Percentiles rank a stretch among this genome's conserved stretches.
phyloP scores from a whole-genome alignment of 805 yeast genomes.

The Kazachstania kunashirensis region DNA sequence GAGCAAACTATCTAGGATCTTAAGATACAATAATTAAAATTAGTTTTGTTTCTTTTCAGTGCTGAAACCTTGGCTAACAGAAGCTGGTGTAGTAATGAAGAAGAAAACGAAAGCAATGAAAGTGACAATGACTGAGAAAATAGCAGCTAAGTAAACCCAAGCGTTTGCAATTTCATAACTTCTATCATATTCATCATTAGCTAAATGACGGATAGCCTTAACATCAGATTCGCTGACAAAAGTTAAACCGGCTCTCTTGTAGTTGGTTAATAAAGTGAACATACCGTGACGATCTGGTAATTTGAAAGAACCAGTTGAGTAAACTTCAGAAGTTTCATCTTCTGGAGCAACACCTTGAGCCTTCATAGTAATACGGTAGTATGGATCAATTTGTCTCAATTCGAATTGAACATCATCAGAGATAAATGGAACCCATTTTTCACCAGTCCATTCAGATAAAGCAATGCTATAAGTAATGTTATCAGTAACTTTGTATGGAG shows the following conservation, averaged over 20 bases:
- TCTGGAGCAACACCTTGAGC: constrained; percentile 30
- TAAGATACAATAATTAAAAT: too few species aligned
- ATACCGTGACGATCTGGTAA: constrained; percentile 96
- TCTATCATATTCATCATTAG: constrained; percentile 89
- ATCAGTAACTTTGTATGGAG: constrained; percentile 67
- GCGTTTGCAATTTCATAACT: constrained; percentile 89
- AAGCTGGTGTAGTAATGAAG: constrained; percentile 33
- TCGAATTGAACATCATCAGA: constrained; percentile 68
- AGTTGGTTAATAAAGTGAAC: constrained; percentile 75
- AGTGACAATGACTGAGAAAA: constrained; percentile 55
- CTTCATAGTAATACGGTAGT: constrained; percentile 64
- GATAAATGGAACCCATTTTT: constrained; percentile 62
- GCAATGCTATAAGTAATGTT: constrained; percentile 45
- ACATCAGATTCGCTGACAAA: constrained; percentile 56
- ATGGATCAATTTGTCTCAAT: constrained; percentile 88
- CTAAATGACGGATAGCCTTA: constrained; percentile 84
- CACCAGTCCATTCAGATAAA: constrained; percentile 41
- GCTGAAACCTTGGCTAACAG: constrained; percentile 6
- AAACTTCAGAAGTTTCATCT: constrained; percentile 37
- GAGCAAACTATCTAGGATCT: too few species aligned
- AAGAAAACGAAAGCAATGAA: constrained; percentile 73
- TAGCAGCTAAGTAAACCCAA: constrained; percentile 78
- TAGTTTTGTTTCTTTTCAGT: constrained; percentile 18
- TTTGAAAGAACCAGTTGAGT: constrained; percentile 45
- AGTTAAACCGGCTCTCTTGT: constrained; percentile 66